Evolutionary conservation across 805 yeast species (phyloP), one percentile per base, ranked within the genome.

Genomic region (Zygosaccharomyces lentus): DNA sequence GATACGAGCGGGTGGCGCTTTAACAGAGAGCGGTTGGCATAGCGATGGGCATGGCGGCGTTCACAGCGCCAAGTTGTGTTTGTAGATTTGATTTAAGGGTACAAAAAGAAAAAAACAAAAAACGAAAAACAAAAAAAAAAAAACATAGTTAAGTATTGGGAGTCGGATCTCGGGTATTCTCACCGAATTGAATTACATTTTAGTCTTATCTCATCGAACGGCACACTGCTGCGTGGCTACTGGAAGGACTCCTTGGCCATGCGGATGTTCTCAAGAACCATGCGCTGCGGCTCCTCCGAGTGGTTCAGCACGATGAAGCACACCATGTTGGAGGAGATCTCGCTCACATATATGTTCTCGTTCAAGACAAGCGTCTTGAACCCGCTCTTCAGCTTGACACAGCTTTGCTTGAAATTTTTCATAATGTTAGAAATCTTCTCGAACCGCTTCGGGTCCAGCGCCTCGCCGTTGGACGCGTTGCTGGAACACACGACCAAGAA

Each of bases 391-490:
- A 91, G 73, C 64, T 88, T 90, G 42, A 86, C 81, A 36, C 93
- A 88, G 54, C 95, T 85, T 66, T 91, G 97, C 60, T 93, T 89
- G 67, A 87, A 91, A 21, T 95, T 88, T 61, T 91, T 91, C 73
- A 91, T 87, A 48, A 91, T 89, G 64, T 88, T 90, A 19, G 95
- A 85, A 19, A 91, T 89, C 62, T 90, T 91, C 62, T 91, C 98
- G 60, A 90, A 91, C 57, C 98, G 72, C 57, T 91, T 88, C 5
- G 97, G 96, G 58, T 91, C 97, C 44, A 89, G 72, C 7, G 52
- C 19, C 30, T 50, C 55, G 21, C 53, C 56, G 23, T 50, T 52
- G 6, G 57, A 59, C 7, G 59, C 55, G 45, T 65, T 68, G 34
- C 66, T 64, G 1, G 75, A 55, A 71, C 84, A 62, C 66, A 75